Percentiles rank a stretch among this genome's conserved stretches.
phyloP scores from a whole-genome alignment of 169 alveolate genomes.

The Plasmodium falciparum region DNA sequence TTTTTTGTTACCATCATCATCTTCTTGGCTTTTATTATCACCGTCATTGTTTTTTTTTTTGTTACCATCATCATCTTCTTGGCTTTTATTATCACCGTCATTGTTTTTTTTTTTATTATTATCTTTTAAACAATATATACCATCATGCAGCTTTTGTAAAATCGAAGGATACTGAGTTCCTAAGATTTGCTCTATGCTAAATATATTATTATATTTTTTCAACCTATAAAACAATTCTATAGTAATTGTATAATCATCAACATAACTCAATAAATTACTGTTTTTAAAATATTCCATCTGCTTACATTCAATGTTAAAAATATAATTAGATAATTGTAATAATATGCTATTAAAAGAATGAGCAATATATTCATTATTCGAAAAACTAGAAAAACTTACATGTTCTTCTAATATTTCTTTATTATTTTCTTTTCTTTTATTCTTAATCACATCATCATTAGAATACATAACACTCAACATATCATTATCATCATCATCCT shows the following conservation, averaged over 20 bases:
- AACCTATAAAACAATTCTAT: constrained; percentile 21
- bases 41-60: neutral
- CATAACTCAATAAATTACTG: constrained; percentile 15
- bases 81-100: neutral
- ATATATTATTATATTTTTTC: constrained; percentile 17
- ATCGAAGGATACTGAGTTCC: neutral
- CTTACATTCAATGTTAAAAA: constrained; percentile 21
- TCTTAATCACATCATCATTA: no score
- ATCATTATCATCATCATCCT: no score
- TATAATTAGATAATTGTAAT: constrained; percentile 14
- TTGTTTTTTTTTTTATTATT: neutral
- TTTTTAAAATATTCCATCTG: constrained; percentile 21
- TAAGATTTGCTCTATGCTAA: constrained; percentile 6
- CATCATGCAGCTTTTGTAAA: neutral
- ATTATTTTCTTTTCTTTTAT: no score
- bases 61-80: no score
- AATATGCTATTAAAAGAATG: neutral
- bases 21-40: no score
- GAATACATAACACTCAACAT: no score
- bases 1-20: no score
- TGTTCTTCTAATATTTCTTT: no score
- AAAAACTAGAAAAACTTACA: neutral
- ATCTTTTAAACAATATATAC: neutral
- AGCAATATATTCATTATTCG: neutral
- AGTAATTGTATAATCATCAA: constrained; percentile 33